Percentiles rank a stretch among this genome's conserved stretches.
phyloP scores from a whole-genome alignment of 1,284 basidiomycete species.

The Trametes polyzona region DNA sequence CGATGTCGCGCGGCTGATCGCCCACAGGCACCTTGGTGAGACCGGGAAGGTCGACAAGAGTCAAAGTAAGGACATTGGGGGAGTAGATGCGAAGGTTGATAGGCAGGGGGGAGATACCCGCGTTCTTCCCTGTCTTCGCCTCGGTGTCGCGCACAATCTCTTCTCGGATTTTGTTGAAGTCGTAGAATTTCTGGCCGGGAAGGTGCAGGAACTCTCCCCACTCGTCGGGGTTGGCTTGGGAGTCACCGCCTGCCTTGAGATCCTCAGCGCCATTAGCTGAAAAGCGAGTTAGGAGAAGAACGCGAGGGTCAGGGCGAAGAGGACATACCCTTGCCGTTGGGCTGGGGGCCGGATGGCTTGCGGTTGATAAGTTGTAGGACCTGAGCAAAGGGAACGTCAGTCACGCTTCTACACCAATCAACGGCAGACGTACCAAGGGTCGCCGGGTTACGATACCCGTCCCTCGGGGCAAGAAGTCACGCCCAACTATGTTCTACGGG shows the following conservation, averaged over 20 bases:
- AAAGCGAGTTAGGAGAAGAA: conserved; percentile 9
- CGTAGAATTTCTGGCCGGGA: conserved; percentile 96
- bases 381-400: conserved; percentile 40
- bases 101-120: conserved; percentile 92
- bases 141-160: conserved; percentile 98
- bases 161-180: conserved; percentile 95
- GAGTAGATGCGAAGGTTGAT: conserved; percentile 98
- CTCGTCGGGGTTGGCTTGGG: conserved; percentile 86
- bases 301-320: neutral
- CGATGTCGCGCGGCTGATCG: conserved; percentile 97
- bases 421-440: conserved; percentile 67
- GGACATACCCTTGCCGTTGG: conserved; percentile 51
- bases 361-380: conserved; percentile 95
- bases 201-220: conserved; percentile 99
- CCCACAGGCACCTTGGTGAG: conserved; percentile 97
- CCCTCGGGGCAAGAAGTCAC: conserved; percentile 96
- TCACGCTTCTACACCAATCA: neutral
- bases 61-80: conserved; percentile 95
- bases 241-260: conserved; percentile 45
- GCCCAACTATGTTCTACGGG: conserved; percentile 87
- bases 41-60: conserved; percentile 96
- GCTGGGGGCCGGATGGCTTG: conserved; percentile 51
- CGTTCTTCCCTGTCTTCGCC: conserved; percentile 97
- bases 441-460: conserved; percentile 97
- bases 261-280: conserved; percentile 18